Evolutionary conservation across 139 green algal species (phyloP).

Genomic region (Coccomyxa sp.): DNA sequence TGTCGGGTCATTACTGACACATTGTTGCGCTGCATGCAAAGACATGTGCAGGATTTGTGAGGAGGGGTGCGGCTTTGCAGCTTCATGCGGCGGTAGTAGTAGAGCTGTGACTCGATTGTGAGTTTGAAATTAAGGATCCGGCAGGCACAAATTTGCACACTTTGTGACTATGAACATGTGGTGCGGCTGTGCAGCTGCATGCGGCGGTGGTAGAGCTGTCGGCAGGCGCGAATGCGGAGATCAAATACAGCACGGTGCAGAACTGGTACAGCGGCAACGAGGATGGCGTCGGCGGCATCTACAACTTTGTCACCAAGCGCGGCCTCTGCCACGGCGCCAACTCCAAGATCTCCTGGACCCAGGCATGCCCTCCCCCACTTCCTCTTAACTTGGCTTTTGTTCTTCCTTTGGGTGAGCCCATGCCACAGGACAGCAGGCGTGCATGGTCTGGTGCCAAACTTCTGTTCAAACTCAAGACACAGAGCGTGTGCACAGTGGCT

Average conservation of each 20-base stretch:
- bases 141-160: too few relatives aligned
- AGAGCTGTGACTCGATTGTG: too few relatives aligned
- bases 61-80: too few relatives aligned
- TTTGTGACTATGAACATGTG: too few relatives aligned
- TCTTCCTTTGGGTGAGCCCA: not conserved
- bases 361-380: conserved; percentile 46
- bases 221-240: conserved; percentile 78
- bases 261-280: conserved; percentile 98
- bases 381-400: conserved; percentile 2
- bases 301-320: conserved; percentile 99
- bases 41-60: too few relatives aligned
- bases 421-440: not conserved
- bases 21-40: too few relatives aligned
- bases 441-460: not conserved
- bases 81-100: too few relatives aligned
- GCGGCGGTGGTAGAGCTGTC: conserved; percentile 97
- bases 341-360: conserved; percentile 98
- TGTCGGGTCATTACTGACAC: too few relatives aligned
- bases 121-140: too few relatives aligned
- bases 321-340: conserved; percentile 86
- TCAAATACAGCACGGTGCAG: conserved; percentile 99
- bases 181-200: conserved; percentile 74
- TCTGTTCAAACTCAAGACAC: too few relatives aligned
- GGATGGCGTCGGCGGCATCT: conserved; percentile 91
- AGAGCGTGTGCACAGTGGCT: too few relatives aligned